Evolutionary conservation across 169 alveolate species (phyloP).

Genomic region (Plasmodium inui): DNA sequence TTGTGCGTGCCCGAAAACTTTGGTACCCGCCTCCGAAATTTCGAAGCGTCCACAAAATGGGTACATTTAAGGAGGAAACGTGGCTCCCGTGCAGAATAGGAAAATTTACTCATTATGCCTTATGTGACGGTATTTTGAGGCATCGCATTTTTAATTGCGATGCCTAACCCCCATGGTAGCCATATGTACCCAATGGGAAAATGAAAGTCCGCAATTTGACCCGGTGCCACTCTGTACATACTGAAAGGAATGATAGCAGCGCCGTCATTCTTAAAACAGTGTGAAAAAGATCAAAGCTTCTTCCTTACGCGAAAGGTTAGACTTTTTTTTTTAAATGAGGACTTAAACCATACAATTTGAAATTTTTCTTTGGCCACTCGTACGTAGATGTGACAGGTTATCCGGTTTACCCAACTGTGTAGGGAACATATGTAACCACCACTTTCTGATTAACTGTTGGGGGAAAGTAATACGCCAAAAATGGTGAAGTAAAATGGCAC

Average conservation of each 20-base stretch:
- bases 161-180: no score
- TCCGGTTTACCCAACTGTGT: neutral
- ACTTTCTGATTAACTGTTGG: neutral
- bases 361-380: neutral
- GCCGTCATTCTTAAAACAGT: neutral
- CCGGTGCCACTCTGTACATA: neutral
- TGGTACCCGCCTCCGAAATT: neutral
- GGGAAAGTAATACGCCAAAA: neutral
- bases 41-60: neutral
- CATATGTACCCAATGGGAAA: neutral
- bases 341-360: neutral
- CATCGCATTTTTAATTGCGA: neutral
- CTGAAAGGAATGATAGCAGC: neutral
- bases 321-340: neutral
- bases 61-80: neutral
- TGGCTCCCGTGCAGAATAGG: neutral
- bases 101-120: neutral
- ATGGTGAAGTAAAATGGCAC: neutral
- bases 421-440: neutral
- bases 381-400: neutral
- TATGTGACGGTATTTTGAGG: neutral
- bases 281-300: neutral
- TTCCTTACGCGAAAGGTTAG: neutral
- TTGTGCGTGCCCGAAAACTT: neutral
- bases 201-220: neutral